These are phyloP conservation scores for Zizania palustris DNA, from an alignment of 202 grass and related monocot genomes.

Conservation along the genomic window DNA sequence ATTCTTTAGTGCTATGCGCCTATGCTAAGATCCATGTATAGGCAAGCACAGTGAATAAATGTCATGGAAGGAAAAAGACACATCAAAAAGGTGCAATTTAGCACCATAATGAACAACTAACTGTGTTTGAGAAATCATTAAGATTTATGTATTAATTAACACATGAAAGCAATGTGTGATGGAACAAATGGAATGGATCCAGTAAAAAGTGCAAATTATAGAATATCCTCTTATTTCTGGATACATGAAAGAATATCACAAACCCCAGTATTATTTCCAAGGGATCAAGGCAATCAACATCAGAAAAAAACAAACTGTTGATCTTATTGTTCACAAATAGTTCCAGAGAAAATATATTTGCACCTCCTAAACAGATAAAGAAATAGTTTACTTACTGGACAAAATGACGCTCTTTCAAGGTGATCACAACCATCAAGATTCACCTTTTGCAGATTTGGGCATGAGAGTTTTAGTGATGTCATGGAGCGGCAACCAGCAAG, in stretches of 20 bases:
- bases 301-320: constrained; percentile 24
- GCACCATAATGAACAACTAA: neutral
- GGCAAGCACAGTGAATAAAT: too few relatives aligned
- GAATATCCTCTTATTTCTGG: neutral
- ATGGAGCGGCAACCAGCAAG: constrained; percentile 86
- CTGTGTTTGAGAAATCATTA: neutral
- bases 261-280: neutral
- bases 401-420: constrained; percentile 81
- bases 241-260: neutral
- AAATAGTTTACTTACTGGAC: constrained; percentile 59
- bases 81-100: too few relatives aligned
- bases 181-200: neutral
- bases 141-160: neutral
- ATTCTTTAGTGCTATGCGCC: neutral
- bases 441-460: constrained; percentile 77
- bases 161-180: neutral
- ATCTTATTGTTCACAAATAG: neutral
- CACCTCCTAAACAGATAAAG: neutral
- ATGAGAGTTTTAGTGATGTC: constrained; percentile 75
- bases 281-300: neutral
- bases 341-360: neutral
- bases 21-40: neutral
- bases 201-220: neutral
- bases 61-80: too few relatives aligned
- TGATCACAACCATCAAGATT: constrained; percentile 95